Evolutionary conservation across 2,329 filamentous ascomycete genomes (phyloP).

Genomic region (Monosporascus ibericus): DNA sequence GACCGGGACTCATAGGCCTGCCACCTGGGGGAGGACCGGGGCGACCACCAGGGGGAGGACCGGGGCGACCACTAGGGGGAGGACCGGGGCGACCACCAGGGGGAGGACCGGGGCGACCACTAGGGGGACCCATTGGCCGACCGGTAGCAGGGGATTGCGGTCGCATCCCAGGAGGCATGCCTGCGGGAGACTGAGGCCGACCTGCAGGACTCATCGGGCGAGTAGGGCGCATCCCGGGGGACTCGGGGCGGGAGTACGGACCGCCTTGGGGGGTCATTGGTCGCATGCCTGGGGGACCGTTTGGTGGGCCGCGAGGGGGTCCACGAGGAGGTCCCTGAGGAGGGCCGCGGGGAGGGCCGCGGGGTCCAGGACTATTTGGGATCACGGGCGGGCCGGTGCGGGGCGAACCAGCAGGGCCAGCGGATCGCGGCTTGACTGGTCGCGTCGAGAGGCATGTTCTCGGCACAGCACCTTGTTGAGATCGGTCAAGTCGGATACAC

Average conservation of each 20-base stretch:
- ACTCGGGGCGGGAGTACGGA: constrained; percentile 27
- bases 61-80: constrained; percentile 13
- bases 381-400: constrained; percentile 50
- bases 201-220: constrained; percentile 20
- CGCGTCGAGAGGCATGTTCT: constrained; percentile 89
- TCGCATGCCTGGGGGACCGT: constrained; percentile 27
- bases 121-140: constrained; percentile 24
- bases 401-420: constrained; percentile 35
- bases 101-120: constrained; percentile 15
- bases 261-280: constrained; percentile 34
- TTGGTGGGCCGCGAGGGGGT: constrained; percentile 23
- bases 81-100: constrained; percentile 11
- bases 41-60: constrained; percentile 13
- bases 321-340: constrained; percentile 20
- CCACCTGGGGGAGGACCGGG: constrained; percentile 17
- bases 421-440: constrained; percentile 77
- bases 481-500: constrained; percentile 83
- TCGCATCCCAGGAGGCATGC: constrained; percentile 19
- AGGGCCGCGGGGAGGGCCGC: constrained; percentile 20
- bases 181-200: constrained; percentile 25
- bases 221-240: constrained; percentile 26
- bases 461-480: constrained; percentile 86
- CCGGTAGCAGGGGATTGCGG: constrained; percentile 32
- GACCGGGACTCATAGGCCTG: constrained; percentile 26
- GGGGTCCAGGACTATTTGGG: constrained; percentile 23